Conservation (phyloP, 352 stramenopile species). For the Globisporangium emineosum region DNA sequence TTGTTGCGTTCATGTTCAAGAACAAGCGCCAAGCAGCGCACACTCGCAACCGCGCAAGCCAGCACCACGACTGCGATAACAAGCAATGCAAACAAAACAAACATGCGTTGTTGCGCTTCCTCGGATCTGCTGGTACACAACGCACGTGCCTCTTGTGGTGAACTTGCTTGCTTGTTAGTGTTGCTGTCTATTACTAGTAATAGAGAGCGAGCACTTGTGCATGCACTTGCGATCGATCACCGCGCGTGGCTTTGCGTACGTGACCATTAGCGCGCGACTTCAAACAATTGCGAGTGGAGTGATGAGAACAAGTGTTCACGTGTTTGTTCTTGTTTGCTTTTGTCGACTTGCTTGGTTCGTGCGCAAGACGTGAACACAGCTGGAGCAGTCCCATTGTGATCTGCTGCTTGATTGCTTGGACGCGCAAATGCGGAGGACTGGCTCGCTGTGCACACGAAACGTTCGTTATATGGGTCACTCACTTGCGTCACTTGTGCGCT, state of each 20-base stretch:
- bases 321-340: background rate
- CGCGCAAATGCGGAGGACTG: background rate
- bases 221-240: background rate
- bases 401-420: background rate
- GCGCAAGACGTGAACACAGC: too few relatives aligned
- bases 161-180: background rate
- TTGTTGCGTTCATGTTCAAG: too few relatives aligned
- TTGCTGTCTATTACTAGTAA: background rate
- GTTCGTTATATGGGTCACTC: background rate
- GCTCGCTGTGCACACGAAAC: conserved; percentile 1
- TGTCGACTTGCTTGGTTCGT: background rate
- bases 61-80: background rate
- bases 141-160: background rate
- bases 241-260: background rate
- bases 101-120: too few relatives aligned
- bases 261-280: background rate
- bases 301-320: background rate
- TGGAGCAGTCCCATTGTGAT: background rate
- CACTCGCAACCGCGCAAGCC: too few relatives aligned
- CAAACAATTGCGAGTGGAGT: background rate
- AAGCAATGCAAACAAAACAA: background rate
- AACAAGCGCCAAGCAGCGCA: too few relatives aligned
- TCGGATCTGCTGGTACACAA: background rate
- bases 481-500: conserved; percentile 3
- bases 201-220: background rate